phyloP scores from a whole-genome alignment of 352 stramenopile genomes.

The Phytopythium mirpurense region DNA sequence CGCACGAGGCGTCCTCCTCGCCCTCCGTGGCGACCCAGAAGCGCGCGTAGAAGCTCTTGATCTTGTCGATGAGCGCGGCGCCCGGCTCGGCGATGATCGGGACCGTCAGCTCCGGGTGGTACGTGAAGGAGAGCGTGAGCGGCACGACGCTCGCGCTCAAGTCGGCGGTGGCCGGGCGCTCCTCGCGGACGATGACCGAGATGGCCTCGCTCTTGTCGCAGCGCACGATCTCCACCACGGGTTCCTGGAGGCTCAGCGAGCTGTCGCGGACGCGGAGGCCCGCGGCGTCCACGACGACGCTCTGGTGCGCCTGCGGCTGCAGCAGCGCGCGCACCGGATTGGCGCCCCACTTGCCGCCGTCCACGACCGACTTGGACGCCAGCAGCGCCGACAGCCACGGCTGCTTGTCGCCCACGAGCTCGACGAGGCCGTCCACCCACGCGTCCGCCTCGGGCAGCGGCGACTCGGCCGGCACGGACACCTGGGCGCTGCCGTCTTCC shows the following conservation, averaged over 20 bases:
- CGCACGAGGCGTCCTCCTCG: constrained; percentile 54
- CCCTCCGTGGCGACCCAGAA: constrained; percentile 68
- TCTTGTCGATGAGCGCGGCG: constrained; percentile 37
- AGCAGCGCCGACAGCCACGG: constrained; percentile 55
- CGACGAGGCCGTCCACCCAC: constrained; percentile 37
- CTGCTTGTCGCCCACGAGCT: constrained; percentile 21
- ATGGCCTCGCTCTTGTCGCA: constrained; percentile 20
- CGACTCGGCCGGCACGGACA: constrained; percentile 24
- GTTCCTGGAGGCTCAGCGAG: constrained; percentile 22
- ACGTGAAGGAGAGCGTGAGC: constrained; percentile 54
- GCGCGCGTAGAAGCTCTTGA: constrained; percentile 73
- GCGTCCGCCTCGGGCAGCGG: constrained; percentile 25
- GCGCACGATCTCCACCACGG: constrained; percentile 52
- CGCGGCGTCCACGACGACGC: constrained; percentile 24
- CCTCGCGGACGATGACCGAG: constrained; percentile 43
- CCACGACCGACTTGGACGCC: constrained; percentile 41
- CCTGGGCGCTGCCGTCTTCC: constrained; percentile 15
- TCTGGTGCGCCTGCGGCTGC: constrained; percentile 38
- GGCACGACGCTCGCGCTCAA: constrained; percentile 35
- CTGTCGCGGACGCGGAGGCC: constrained; percentile 37
- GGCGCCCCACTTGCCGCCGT: constrained; percentile 57
- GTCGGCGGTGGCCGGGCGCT: constrained; percentile 47
- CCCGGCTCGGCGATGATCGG: constrained; percentile 43
- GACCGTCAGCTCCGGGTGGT: constrained; percentile 34
- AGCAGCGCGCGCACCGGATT: constrained; percentile 62